Evolutionary conservation across 2,329 filamentous ascomycete species (phyloP).

Genomic region (Karstenula rhodostoma): DNA sequence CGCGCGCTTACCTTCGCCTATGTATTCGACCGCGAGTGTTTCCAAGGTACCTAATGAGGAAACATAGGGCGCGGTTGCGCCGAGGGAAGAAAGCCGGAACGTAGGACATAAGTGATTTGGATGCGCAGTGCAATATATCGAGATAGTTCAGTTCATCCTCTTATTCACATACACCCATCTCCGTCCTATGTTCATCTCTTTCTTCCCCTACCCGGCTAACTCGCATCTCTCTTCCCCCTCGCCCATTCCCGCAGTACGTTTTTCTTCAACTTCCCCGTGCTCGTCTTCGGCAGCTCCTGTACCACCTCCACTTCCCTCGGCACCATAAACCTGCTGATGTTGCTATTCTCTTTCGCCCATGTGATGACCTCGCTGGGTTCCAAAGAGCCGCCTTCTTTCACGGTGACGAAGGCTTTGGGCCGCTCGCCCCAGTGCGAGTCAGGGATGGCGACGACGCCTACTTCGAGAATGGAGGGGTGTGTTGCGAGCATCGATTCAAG

Average conservation of each 20-base stretch:
- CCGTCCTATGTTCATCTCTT: neutral
- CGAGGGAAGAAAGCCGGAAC: no score
- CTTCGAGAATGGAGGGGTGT: slow-evolving; percentile 90
- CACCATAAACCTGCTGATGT: slow-evolving; percentile 91
- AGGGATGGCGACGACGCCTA: slow-evolving; percentile 84
- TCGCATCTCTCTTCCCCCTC: slow-evolving; percentile 58
- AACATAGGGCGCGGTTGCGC: neutral
- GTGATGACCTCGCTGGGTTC: slow-evolving; percentile 75
- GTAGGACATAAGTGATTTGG: no score
- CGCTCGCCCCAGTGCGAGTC: slow-evolving; percentile 95
- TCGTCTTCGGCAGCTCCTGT: slow-evolving; percentile 91
- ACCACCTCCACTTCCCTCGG: slow-evolving; percentile 78
- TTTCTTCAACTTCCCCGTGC: slow-evolving; percentile 96
- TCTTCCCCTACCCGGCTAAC: slow-evolving; percentile 8
- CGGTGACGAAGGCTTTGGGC: slow-evolving; percentile 92
- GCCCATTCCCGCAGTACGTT: slow-evolving; percentile 91
- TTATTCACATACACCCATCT: neutral
- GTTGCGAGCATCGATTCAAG: slow-evolving; percentile 88
- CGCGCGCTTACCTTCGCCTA: neutral
- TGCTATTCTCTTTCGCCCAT: slow-evolving; percentile 83
- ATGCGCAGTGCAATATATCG: no score
- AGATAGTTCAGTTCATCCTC: neutral
- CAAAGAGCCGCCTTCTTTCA: slow-evolving; percentile 68
- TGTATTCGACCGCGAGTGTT: neutral
- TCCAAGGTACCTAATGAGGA: neutral